Base-by-base conservation (phyloP, 371 early-diverging fungal genomes). In the Mortierella sp. region DNA sequence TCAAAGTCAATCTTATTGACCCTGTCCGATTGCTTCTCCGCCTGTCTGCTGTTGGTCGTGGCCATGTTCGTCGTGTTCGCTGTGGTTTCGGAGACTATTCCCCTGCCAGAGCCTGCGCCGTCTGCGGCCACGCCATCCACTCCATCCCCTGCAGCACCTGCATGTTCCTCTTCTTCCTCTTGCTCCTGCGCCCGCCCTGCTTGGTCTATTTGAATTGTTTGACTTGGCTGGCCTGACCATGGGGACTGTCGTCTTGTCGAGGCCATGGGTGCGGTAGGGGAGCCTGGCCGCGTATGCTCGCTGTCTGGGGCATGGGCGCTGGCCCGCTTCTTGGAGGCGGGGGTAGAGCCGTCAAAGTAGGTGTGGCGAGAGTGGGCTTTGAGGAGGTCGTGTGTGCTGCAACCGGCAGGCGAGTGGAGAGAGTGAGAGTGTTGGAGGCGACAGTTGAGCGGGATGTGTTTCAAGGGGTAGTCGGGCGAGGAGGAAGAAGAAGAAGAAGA, bases 1-100 rank as follows among this genome's bases (percentile, higher is more conserved):
- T 37, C 37, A 37, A 37, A 37, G 37, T 9, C 37, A 37, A 37
- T 37, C 37, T 37, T 37, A 37, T 43, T 64, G 50, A 28, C 45
- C 37, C 57, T 59, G 37, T 64, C 25, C 44, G 59, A 21, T 65
- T 71, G 65, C 19, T 55, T 18, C 65, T 63, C 65, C 65, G 71
- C 37, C 37, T 5, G 3, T 64, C 57, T 25, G 56, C 55, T 26
- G 56, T 67, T 43, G 57, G 14, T 57, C 28, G 37, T 37, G 37
- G 37, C 37, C 37, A 9, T 37, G 37, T 37, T 37, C 37, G 37
- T 37, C 37, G 37, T 37, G 37, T 37, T 37, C 37, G 37, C 37
- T 37, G 37, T 37, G 37, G 37, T 37, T 37, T 37, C 37, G 37
- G 37, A 37, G 37, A 37, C 37, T 37, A 37, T 37, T 37, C 37